Evolutionary conservation across 108 stramenopile genomes (phyloP).

Genomic region (Cyclotella baltica): DNA sequence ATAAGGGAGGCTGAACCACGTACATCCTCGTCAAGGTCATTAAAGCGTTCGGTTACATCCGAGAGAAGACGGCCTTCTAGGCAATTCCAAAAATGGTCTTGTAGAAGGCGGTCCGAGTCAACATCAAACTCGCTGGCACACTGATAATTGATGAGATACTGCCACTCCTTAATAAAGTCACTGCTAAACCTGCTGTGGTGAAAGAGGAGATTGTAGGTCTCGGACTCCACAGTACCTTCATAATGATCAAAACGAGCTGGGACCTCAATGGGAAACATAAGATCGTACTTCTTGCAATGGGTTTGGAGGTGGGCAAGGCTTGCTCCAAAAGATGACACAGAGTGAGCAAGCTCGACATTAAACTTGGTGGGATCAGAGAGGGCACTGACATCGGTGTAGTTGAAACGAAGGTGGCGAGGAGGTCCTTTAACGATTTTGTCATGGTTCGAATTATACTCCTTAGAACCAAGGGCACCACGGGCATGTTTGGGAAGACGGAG

Average conservation of each 20-base stretch:
- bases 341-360: neutral
- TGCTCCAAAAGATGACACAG: neutral
- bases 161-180: neutral
- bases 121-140: neutral
- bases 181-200: neutral
- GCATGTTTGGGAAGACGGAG: neutral
- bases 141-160: neutral
- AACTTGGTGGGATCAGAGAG: neutral
- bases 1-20: neutral
- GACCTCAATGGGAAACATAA: neutral
- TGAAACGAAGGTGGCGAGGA: neutral
- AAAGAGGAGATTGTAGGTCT: neutral
- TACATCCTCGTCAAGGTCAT: neutral
- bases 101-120: neutral
- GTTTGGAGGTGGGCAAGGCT: neutral
- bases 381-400: neutral
- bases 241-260: neutral
- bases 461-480: neutral
- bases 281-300: neutral
- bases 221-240: neutral
- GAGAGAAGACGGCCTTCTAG: neutral
- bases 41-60: neutral
- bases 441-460: neutral
- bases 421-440: neutral
- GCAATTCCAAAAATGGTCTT: neutral